A percentile compares a stretch with the other conserved stretches of the same genome.
Conservation (phyloP, 2,329 filamentous ascomycete species). For the Epichloe aotearoae region DNA sequence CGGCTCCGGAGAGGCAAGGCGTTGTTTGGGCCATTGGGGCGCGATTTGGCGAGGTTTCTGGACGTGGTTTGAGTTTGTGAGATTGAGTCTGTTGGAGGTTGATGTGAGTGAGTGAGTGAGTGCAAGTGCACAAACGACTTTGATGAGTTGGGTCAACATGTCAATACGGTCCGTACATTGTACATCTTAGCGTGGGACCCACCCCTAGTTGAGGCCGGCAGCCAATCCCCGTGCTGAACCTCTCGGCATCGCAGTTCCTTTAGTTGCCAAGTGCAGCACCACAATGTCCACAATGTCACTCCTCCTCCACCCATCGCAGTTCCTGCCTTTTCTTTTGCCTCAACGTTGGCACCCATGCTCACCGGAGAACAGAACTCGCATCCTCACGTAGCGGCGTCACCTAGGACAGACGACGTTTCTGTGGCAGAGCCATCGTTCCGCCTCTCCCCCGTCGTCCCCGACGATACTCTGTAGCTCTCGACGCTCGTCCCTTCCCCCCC, state of each 20-base stretch:
- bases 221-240: constrained; percentile 2
- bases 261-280: neutral
- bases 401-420: neutral
- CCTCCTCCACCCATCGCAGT: too few relatives aligned
- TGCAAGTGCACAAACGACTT: neutral
- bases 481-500: neutral
- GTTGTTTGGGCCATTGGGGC: neutral
- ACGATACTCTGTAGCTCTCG: neutral
- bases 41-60: neutral
- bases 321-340: neutral
- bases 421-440: neutral
- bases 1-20: constrained; percentile 10
- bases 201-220: neutral
- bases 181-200: too few relatives aligned
- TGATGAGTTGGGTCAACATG: neutral
- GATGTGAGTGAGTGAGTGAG: neutral
- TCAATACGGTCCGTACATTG: too few relatives aligned
- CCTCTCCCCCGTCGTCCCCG: neutral
- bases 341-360: neutral
- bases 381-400: neutral
- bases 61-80: neutral
- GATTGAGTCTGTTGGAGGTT: neutral
- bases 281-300: neutral
- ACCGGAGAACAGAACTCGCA: neutral
- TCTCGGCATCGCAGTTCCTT: neutral